Percentiles rank a stretch among this genome's conserved stretches.
Evolutionary conservation across 768 basidiomycete genomes (phyloP).

Genomic region (Phylloporus sp.): DNA sequence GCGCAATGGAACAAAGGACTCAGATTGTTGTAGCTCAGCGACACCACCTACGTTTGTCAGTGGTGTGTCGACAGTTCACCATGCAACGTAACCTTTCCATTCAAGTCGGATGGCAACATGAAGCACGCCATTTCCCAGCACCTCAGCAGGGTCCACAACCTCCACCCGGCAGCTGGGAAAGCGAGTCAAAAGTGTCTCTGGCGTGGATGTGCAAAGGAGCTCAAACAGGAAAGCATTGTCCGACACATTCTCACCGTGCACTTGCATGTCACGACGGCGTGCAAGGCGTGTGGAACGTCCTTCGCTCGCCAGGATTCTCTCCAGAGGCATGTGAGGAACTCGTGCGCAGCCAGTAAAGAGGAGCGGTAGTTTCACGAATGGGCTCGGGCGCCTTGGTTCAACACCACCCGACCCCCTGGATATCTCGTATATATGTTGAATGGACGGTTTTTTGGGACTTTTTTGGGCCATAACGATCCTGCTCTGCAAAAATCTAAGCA

Average conservation of each 20-base stretch:
- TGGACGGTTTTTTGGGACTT: no score
- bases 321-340: constrained; percentile 20
- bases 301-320: constrained; percentile 28
- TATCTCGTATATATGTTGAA: not conserved
- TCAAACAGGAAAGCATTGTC: constrained; percentile 25
- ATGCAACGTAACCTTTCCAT: not conserved
- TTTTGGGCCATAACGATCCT: no score
- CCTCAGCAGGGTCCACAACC: constrained; percentile 1
- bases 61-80: constrained; percentile 9
- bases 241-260: constrained; percentile 24
- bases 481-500: not conserved
- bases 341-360: constrained; percentile 5
- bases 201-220: constrained; percentile 15
- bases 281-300: constrained; percentile 16
- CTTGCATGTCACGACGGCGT: constrained; percentile 9
- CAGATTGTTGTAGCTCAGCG: not conserved
- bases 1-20: not conserved
- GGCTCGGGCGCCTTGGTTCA: not conserved
- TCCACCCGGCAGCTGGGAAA: constrained; percentile 6
- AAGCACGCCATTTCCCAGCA: constrained; percentile 15
- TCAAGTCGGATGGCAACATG: not conserved
- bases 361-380: not conserved
- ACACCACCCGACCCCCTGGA: not conserved
- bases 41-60: not conserved
- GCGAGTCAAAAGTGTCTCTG: constrained; percentile 11